Percentiles rank a stretch among this genome's conserved stretches.
These are phyloP conservation scores for Pseudotsuga menziesii DNA, from an alignment of 75 land plant genomes.

Conservation along the genomic window DNA sequence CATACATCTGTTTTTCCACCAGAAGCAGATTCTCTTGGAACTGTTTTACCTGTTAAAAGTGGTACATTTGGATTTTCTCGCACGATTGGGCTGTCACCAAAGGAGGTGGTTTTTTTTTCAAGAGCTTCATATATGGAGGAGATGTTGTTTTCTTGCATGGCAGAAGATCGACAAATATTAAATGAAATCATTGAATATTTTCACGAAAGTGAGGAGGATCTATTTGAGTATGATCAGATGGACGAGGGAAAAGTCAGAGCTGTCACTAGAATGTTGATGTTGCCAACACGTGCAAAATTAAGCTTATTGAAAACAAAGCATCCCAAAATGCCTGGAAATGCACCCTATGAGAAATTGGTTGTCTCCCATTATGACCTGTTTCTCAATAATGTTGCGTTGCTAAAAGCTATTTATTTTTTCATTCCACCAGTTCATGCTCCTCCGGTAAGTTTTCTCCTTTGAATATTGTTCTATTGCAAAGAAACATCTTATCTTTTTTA, in stretches of 20 bases:
- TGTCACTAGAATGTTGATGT: constrained; percentile 68
- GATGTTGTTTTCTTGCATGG: constrained; percentile 50
- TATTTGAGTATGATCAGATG: constrained; percentile 9
- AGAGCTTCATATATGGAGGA: constrained; percentile 56
- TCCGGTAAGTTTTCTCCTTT: constrained; percentile 44
- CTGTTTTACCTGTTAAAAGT: constrained; percentile 18
- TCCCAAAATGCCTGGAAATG: constrained; percentile 42
- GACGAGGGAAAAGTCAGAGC: constrained; percentile 57
- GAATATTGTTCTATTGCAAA: no score
- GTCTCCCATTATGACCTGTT: constrained; percentile 68
- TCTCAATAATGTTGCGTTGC: constrained; percentile 37
- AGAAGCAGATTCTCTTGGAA: constrained; percentile 8
- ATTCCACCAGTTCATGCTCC: constrained; percentile 88
- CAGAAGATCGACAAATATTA: constrained; percentile 34
- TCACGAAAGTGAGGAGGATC: constrained; percentile 30
- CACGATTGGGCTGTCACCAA: constrained; percentile 66
- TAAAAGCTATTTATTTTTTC: constrained; percentile 68
- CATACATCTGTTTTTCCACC: constrained; percentile 36
- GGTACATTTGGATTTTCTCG: constrained; percentile 85
- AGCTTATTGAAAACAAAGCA: constrained; percentile 27
- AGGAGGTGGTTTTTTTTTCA: constrained; percentile 64
- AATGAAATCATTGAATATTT: constrained; percentile 48
- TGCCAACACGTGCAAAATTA: constrained; percentile 55
- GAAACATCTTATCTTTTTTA: no score
- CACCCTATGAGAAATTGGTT: constrained; percentile 68